Percentiles rank a stretch among this genome's conserved stretches.
Evolutionary conservation across 164 flowering plant species (phyloP).

Genomic region (Nymphaea colorata): DNA sequence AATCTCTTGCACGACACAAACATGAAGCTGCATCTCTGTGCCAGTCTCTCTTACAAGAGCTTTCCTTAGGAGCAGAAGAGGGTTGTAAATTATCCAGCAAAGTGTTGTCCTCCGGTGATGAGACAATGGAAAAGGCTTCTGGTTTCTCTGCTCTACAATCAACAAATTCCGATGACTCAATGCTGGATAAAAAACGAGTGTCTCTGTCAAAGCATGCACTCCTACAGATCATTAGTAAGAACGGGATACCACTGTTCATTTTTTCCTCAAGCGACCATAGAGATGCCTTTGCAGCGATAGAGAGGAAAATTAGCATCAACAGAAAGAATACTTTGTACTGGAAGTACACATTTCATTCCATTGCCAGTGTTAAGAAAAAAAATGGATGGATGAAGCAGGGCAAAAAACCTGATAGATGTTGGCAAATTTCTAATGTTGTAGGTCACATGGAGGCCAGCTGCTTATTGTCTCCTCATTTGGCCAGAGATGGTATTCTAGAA

Average conservation of each 20-base stretch:
- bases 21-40: neutral
- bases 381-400: constrained; percentile 58
- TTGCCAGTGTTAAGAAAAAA: constrained; percentile 53
- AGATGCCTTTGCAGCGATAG: constrained; percentile 44
- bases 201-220: constrained; percentile 34
- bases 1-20: neutral
- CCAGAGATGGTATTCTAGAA: constrained; percentile 9
- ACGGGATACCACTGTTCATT: constrained; percentile 53
- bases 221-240: constrained; percentile 35
- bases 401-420: constrained; percentile 28
- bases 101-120: constrained; percentile 6
- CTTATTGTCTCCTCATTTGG: constrained; percentile 7
- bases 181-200: constrained; percentile 13
- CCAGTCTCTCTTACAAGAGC: constrained; percentile 4
- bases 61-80: constrained; percentile 2
- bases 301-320: constrained; percentile 19
- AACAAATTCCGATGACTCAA: constrained; percentile 7
- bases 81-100: constrained; percentile 6
- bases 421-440: constrained; percentile 35
- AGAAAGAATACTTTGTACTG: constrained; percentile 28
- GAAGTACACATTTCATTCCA: constrained; percentile 47
- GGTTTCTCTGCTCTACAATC: constrained; percentile 12
- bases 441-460: constrained; percentile 58
- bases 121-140: constrained; percentile 16
- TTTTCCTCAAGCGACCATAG: constrained; percentile 34